Evolutionary conservation across 345 rosid species (phyloP), one percentile per base, ranked within the genome.

Genomic region (Eutrema japonicum): DNA sequence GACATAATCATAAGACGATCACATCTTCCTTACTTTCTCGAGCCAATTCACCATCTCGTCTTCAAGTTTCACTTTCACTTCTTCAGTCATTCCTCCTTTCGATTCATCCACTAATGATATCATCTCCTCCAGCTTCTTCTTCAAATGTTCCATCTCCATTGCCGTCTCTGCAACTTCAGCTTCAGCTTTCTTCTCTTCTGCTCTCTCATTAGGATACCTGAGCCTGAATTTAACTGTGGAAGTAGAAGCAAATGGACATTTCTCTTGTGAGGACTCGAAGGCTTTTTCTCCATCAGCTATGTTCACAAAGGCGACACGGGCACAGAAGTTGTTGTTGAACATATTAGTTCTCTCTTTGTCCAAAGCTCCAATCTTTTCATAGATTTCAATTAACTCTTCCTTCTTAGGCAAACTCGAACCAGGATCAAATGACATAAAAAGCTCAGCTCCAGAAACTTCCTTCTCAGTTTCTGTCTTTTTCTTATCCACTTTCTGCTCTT

Each of bases 211-310:
- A 26, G 80, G 67, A 58, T 54, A 66, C 65, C 72, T 77, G 51
- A 77, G 73, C 7, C 76, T 71, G 69, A 72, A 77, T 10, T 51
- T 77, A 27, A 59, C 53, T 1, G 50, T 29, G 46, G 50, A 45
- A 9, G n/a, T 26, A 43, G 64, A 41, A 61, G 38, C 9, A 59
- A 72, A 72, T 1, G 77, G 77, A 46, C 46, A 58, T 3, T 45
- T 66, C 69, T 66, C 65, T 37, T 63, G 87, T 43, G 92, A 87
- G 29, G 77, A 67, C 16, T 80, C 87, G 41, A 86, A 84, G 52
- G 98, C 98, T 35, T 78, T 80, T 64, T 86, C 87, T 4, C 93
- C 98, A 42, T 86, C 92, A 9, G 83, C 72, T 43, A 66, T 66
- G 48, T 64, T 81, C 49, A 73, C 41, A 69, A 90, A 93, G 37